phyloP scores from a whole-genome alignment of 495 filamentous ascomycete genomes.

The Alectoria sarmentosa region DNA sequence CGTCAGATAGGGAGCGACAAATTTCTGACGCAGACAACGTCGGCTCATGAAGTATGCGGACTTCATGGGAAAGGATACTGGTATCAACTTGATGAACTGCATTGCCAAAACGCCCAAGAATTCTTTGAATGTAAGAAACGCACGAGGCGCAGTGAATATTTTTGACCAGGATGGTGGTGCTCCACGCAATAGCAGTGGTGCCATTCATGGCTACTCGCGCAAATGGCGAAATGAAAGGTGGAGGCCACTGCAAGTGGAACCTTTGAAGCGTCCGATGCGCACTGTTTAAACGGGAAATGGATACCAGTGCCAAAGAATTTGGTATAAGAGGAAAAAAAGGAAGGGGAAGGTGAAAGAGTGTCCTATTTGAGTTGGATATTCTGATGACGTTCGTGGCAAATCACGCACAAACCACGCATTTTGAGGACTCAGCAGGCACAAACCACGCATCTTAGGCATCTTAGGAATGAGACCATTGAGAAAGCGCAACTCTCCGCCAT shows the following conservation, averaged over 20 bases:
- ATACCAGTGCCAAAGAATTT: not conserved
- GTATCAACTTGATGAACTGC: conserved; percentile 37
- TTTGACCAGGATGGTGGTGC: conserved; percentile 40
- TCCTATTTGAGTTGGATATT: too few relatives aligned
- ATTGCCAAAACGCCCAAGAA: conserved; percentile 32
- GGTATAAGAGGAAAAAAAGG: not conserved
- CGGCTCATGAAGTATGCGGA: conserved; percentile 36
- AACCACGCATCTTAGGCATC: too few relatives aligned
- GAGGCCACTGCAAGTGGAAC: not conserved
- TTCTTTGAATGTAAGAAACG: conserved; percentile 40
- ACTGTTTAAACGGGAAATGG: not conserved
- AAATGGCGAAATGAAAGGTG: not conserved
- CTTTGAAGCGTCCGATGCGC: not conserved
- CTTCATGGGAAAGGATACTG: conserved; percentile 40
- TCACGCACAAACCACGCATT: conserved; percentile 11
- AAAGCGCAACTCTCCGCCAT: too few relatives aligned
- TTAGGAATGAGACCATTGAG: too few relatives aligned
- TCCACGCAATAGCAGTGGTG: not conserved
- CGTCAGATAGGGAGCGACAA: conserved; percentile 39
- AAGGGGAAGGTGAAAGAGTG: too few relatives aligned
- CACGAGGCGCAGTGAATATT: conserved; percentile 51
- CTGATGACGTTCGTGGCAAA: not conserved
- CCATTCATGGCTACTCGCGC: not conserved
- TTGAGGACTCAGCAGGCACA: conserved; percentile 5
- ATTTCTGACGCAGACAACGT: conserved; percentile 31